These are phyloP conservation scores for Fusarium concolor DNA, from an alignment of 2,329 filamentous ascomycete species.

Conservation along the genomic window DNA sequence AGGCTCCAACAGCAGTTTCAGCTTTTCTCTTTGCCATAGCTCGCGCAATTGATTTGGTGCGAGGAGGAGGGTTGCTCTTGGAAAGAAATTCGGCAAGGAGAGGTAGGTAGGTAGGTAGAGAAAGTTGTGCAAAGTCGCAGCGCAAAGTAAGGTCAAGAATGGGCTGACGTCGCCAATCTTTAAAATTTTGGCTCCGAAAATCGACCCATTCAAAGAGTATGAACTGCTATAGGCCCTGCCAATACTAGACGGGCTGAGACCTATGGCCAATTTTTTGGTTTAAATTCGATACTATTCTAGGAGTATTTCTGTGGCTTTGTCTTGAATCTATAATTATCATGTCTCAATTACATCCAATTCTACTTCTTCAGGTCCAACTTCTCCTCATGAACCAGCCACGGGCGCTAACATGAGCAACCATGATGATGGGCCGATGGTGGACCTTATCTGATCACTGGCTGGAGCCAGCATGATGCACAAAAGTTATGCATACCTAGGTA, in stretches of 20 bases:
- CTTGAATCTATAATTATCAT: neutral
- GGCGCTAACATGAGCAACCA: constrained; percentile 32
- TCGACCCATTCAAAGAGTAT: constrained; percentile 42
- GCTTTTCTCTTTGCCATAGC: constrained; percentile 70
- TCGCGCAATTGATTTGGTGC: constrained; percentile 34
- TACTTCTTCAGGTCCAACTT: neutral
- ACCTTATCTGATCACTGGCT: constrained; percentile 22
- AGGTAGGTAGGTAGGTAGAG: neutral
- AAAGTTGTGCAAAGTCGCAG: constrained; percentile 30
- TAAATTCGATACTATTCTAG: neutral
- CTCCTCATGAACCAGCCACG: constrained; percentile 14
- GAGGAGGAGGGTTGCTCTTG: constrained; percentile 7
- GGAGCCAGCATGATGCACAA: constrained; percentile 17
- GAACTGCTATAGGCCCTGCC: constrained; percentile 19
- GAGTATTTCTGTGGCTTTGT: too few species aligned
- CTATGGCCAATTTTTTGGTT: neutral
- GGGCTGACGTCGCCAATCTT: constrained; percentile 47
- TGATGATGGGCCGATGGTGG: constrained; percentile 36
- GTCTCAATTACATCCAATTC: constrained; percentile 3
- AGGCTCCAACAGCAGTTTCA: constrained; percentile 57
- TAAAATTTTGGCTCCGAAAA: constrained; percentile 43
- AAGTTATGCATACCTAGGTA: neutral
- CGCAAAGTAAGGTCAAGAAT: constrained; percentile 29
- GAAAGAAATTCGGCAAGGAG: constrained; percentile 3
- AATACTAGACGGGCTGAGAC: neutral